phyloP scores from a whole-genome alignment of 805 yeast genomes.

The Ogataea nitratoaversa region DNA sequence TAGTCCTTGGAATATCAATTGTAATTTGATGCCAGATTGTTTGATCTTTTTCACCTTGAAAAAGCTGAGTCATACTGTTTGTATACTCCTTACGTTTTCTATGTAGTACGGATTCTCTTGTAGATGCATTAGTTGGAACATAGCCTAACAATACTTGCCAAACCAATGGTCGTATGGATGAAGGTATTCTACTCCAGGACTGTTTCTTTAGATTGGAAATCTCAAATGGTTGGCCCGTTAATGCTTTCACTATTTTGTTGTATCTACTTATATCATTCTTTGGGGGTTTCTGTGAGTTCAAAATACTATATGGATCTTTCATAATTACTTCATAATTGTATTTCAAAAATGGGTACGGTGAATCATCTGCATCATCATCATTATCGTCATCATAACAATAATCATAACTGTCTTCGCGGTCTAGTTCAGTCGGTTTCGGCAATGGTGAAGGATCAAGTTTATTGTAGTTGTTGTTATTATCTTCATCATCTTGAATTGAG shows the following conservation, averaged over 20 bases:
- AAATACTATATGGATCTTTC: conserved; percentile 38
- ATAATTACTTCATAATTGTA: conserved; percentile 34
- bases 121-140: conserved; percentile 75
- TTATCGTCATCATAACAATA: not conserved
- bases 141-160: conserved; percentile 93
- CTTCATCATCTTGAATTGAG: conserved; percentile 1
- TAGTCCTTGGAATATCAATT: conserved; percentile 92
- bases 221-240: conserved; percentile 56
- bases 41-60: conserved; percentile 56
- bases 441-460: not conserved
- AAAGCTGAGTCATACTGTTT: conserved; percentile 69
- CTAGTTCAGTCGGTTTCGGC: not conserved
- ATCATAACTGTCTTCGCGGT: not conserved
- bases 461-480: no score
- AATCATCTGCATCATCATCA: conserved; percentile 11
- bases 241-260: conserved; percentile 59
- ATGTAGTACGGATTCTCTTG: conserved; percentile 65
- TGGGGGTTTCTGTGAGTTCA: conserved; percentile 28
- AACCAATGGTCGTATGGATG: conserved; percentile 68
- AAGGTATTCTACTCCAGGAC: conserved; percentile 94
- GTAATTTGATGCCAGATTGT: conserved; percentile 93
- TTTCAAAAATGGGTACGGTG: conserved; percentile 22
- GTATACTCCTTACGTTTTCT: conserved; percentile 83
- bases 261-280: conserved; percentile 51
- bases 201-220: conserved; percentile 66